Percentiles rank a stretch among this genome's conserved stretches.
These are phyloP conservation scores for Russula ochroleuca DNA, from an alignment of 768 basidiomycete species.

Conservation along the genomic window DNA sequence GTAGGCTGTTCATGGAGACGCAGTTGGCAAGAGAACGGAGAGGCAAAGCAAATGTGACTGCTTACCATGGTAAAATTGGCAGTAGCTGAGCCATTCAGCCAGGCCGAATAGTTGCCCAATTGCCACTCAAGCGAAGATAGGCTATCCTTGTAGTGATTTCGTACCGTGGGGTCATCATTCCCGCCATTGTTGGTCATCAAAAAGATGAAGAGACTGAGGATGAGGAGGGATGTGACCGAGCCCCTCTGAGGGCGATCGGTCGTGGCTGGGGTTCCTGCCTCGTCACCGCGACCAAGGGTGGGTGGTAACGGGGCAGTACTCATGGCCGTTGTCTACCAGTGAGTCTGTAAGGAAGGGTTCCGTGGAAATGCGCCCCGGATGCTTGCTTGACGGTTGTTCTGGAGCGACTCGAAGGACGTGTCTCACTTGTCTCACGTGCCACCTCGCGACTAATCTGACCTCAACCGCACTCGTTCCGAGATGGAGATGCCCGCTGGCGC, in stretches of 20 bases:
- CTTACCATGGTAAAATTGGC: slow-evolving; percentile 60
- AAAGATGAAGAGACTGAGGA: slow-evolving; percentile 70
- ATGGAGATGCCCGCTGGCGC: background rate
- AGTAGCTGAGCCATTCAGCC: slow-evolving; percentile 62
- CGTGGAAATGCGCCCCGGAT: too few species aligned
- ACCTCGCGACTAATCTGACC: too few species aligned
- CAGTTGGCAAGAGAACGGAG: slow-evolving; percentile 8
- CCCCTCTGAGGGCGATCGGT: slow-evolving; percentile 42
- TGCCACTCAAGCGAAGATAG: slow-evolving; percentile 54
- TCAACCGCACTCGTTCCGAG: background rate
- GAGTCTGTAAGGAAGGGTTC: background rate
- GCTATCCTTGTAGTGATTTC: slow-evolving; percentile 64
- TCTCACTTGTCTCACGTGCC: too few species aligned
- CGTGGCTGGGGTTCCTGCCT: background rate
- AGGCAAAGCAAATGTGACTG: slow-evolving; percentile 8
- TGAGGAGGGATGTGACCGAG: slow-evolving; percentile 67
- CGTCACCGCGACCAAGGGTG: slow-evolving; percentile 1
- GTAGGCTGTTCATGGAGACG: slow-evolving; percentile 41
- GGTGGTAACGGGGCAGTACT: slow-evolving; percentile 1
- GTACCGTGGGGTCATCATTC: slow-evolving; percentile 59
- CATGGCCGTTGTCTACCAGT: background rate
- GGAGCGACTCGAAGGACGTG: too few species aligned
- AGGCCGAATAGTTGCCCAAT: slow-evolving; percentile 68
- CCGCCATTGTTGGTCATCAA: slow-evolving; percentile 68
- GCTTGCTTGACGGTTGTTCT: too few species aligned